Evolutionary conservation across 2,329 filamentous ascomycete genomes (phyloP).

Genomic region (Phaeosphaeriaceae sp.): DNA sequence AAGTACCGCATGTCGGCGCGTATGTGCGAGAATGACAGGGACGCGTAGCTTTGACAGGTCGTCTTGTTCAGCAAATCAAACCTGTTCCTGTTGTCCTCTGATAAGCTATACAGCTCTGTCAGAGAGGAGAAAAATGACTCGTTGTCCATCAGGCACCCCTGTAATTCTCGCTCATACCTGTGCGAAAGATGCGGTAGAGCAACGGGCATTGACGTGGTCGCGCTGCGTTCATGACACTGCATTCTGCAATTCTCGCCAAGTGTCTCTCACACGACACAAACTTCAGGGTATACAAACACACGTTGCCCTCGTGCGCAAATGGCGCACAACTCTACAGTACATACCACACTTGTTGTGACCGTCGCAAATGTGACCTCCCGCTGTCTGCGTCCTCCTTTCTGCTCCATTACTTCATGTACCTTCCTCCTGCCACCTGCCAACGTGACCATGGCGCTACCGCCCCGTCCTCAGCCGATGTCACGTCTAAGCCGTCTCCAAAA

Average conservation of each 20-base stretch:
- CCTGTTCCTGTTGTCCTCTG: too few relatives aligned
- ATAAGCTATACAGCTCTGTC: too few relatives aligned
- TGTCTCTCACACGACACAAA: constrained; percentile 3
- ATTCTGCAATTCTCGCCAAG: constrained; percentile 2
- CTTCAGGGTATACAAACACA: constrained; percentile 6
- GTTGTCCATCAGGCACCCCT: too few relatives aligned
- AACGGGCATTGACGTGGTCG: background rate
- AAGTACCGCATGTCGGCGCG: too few relatives aligned
- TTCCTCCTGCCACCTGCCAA: too few relatives aligned
- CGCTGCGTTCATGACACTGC: background rate
- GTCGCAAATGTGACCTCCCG: background rate
- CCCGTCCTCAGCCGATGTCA: constrained; percentile 7
- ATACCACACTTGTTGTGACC: constrained; percentile 1
- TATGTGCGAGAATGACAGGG: too few relatives aligned
- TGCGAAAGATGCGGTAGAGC: too few relatives aligned
- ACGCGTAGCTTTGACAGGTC: too few relatives aligned
- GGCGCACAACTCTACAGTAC: background rate
- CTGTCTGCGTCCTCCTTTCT: too few relatives aligned
- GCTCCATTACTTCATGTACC: background rate
- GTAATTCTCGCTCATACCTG: too few relatives aligned
- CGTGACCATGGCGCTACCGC: constrained; percentile 10
- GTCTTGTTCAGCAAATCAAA: too few relatives aligned
- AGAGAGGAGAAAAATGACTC: too few relatives aligned
- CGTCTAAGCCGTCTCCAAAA: constrained; percentile 1
- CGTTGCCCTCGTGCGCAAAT: constrained; percentile 7